Percentiles rank a stretch among this genome's conserved stretches.
These are phyloP conservation scores for Mortierella sp. DNA, from an alignment of 371 early-diverging fungal species.

Conservation along the genomic window DNA sequence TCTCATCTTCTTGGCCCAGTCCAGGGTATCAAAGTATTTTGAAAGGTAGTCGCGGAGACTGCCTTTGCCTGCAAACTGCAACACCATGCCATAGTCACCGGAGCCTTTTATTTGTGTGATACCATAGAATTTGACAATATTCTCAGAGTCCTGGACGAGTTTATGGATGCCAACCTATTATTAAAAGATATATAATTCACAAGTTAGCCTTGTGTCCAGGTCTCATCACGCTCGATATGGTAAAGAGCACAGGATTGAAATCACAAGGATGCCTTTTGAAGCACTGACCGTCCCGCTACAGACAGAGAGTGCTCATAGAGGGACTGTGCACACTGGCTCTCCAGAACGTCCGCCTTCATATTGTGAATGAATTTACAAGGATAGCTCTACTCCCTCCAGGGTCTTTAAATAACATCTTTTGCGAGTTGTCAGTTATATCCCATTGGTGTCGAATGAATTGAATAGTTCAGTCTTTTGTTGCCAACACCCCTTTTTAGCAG, in stretches of 20 bases:
- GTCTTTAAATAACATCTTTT: neutral
- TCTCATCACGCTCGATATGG: too few species aligned
- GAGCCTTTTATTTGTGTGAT: slow-evolving; percentile 37
- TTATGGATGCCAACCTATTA: slow-evolving; percentile 46
- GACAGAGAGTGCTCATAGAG: neutral
- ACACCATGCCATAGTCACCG: slow-evolving; percentile 55
- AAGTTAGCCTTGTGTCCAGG: too few species aligned
- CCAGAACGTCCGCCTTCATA: neutral
- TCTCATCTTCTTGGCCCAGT: slow-evolving; percentile 51
- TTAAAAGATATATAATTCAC: neutral
- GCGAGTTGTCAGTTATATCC: neutral
- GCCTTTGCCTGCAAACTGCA: slow-evolving; percentile 47
- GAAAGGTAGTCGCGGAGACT: slow-evolving; percentile 54
- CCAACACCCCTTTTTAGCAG: too few species aligned
- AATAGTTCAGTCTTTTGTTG: too few species aligned
- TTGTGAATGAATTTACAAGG: neutral
- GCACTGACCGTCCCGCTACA: neutral
- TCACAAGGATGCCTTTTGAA: neutral
- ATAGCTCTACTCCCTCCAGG: neutral
- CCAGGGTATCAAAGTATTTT: slow-evolving; percentile 36
- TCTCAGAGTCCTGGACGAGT: slow-evolving; percentile 48
- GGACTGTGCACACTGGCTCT: neutral
- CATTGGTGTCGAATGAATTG: too few species aligned
- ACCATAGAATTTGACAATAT: slow-evolving; percentile 53
- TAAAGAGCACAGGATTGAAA: neutral